Percentiles rank a stretch among this genome's conserved stretches.
Evolutionary conservation across 2,329 filamentous ascomycete species (phyloP).

Genomic region (Xylariales sp.): DNA sequence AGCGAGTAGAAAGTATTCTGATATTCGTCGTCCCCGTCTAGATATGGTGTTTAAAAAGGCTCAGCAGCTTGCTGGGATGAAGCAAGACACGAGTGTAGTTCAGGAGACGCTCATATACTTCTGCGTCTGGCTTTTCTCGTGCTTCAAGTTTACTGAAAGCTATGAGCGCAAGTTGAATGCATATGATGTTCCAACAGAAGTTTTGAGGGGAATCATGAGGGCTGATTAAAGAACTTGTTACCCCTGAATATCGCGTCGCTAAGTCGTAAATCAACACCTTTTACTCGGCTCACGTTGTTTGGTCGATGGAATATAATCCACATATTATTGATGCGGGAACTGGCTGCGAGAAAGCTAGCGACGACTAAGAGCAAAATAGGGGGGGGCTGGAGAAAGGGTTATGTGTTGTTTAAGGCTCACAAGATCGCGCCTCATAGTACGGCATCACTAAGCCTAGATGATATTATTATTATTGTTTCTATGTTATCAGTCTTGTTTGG

Average conservation of each 20-base stretch:
- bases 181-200: slow-evolving; percentile 35
- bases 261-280: neutral
- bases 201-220: slow-evolving; percentile 20
- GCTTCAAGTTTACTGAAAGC: slow-evolving; percentile 17
- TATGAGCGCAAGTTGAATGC: slow-evolving; percentile 31
- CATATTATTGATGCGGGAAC: no score
- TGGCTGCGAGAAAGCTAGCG: no score
- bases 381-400: no score
- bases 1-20: slow-evolving; percentile 30
- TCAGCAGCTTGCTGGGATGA: slow-evolving; percentile 37
- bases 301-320: neutral
- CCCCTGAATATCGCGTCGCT: neutral
- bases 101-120: slow-evolving; percentile 39
- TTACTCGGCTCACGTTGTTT: neutral
- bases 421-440: no score
- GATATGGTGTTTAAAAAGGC: slow-evolving; percentile 37
- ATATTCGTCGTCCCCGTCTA: slow-evolving; percentile 33
- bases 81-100: slow-evolving; percentile 33
- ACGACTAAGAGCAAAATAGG: no score
- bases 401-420: no score
- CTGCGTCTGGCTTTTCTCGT: slow-evolving; percentile 33
- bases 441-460: no score
- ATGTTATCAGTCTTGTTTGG: no score
- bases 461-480: no score
- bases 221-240: neutral